Base-by-base conservation (phyloP, 2,329 filamentous ascomycete species). In the Aureobasidium sp. region DNA sequence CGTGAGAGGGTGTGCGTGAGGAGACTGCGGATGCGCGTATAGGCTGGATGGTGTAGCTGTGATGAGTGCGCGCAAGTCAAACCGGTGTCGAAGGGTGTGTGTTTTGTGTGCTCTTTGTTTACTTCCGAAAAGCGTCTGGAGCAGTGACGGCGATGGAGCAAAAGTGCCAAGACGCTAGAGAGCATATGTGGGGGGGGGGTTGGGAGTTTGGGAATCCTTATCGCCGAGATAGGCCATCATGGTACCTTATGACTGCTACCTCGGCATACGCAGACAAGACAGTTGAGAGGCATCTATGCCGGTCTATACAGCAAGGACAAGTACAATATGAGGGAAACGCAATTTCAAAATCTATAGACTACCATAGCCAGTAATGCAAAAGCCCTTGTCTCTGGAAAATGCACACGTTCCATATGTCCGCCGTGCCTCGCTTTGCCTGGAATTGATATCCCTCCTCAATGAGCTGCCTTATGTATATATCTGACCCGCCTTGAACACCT, bases 141-240 rank as follows among this genome's bases (percentile, higher is more conserved):
- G 12, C 24, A 40, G 24, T 60, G 44, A 52, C 49, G 49, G 33
- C 29, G 49, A 52, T 58, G 42, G 17, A 22, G 52, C 27, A 17
- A 8, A n/a, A 5, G 12, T 44, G 53, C 53, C 40, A 57, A 44
- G 53, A 27, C 53, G 24, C 53, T 44, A 33, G 31, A 33, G 9
- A 12, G 5, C 22, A 35, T 24, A 5, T 45, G 53, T 27, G 53
- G 53, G 24, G 24, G 24, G 52, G 52, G 29, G 8, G 9, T 9
- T 27, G 27, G 29, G 49, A 27, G 52, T 24, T 40, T 54, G 35
- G 7, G 42, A 40, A 19, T 24, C 22, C 53, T 45, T 57, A 57
- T 45, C 53, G 53, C 53, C 53, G 53, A 57, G 53, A 44, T 27
- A 27, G 35, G 53, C 53, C 53, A 57, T 57, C 53, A 57, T 17